Conservation (phyloP, 257 asterid species). For the Catharanthus roseus region DNA sequence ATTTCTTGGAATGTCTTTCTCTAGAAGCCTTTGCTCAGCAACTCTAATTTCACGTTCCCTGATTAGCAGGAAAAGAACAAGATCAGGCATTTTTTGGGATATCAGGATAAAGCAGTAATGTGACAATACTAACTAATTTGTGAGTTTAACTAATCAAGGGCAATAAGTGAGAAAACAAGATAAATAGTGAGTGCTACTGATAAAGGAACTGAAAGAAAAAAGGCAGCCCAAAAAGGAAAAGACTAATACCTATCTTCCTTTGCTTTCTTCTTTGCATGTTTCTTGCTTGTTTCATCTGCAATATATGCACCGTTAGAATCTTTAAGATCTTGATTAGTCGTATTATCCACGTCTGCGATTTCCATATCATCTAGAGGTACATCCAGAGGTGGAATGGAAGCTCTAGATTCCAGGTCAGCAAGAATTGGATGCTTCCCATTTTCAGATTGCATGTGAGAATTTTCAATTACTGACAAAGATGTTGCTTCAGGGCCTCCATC, state of each 20-base stretch:
- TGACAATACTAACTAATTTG: not conserved
- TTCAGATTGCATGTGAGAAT: slow-evolving; percentile 25
- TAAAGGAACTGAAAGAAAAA: not conserved
- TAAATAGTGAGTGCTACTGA: not conserved
- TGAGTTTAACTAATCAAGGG: not conserved
- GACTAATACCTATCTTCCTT: slow-evolving; percentile 57
- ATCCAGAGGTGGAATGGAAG: slow-evolving; percentile 78
- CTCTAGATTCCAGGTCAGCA: slow-evolving; percentile 67
- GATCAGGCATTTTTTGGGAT: not conserved
- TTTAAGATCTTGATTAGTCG: slow-evolving; percentile 30
- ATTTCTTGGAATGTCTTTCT: slow-evolving; percentile 64
- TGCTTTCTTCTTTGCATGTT: slow-evolving; percentile 53
- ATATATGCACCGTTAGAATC: slow-evolving; percentile 24
- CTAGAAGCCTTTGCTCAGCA: slow-evolving; percentile 87
- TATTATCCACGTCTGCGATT: slow-evolving; percentile 36
- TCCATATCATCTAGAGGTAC: slow-evolving; percentile 80
- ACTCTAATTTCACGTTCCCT: slow-evolving; percentile 91
- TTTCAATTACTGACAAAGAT: slow-evolving; percentile 19
- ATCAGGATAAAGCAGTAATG: not conserved
- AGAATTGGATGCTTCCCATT: slow-evolving; percentile 34
- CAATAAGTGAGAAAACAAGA: not conserved
- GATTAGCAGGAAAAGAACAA: slow-evolving; percentile 12
- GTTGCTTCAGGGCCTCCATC: slow-evolving; percentile 26
- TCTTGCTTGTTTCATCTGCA: slow-evolving; percentile 48
- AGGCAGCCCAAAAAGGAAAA: not conserved